These are phyloP conservation scores for Saccharomyces jurei DNA, from an alignment of 805 yeast species.

Conservation along the genomic window DNA sequence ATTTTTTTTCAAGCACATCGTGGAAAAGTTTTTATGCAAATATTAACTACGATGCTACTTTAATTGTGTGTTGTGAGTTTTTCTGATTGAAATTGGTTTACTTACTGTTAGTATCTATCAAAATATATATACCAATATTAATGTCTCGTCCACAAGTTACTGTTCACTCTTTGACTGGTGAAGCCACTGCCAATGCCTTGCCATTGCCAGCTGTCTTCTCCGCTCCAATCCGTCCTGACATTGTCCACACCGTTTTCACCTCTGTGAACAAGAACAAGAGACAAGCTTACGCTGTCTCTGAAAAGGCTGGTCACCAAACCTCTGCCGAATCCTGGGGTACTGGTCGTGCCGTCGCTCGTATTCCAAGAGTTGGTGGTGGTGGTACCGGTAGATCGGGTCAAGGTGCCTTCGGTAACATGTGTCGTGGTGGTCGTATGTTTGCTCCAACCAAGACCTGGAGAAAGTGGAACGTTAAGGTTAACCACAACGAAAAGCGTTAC, in stretches of 20 bases:
- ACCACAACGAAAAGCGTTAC: slow-evolving; percentile 99
- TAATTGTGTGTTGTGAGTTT: background rate
- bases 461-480: slow-evolving; percentile 99
- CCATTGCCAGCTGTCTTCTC: slow-evolving; percentile 98
- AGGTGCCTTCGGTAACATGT: slow-evolving; percentile 99
- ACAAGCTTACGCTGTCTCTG: slow-evolving; percentile 99
- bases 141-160: slow-evolving; percentile 92
- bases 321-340: slow-evolving; percentile 99
- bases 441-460: slow-evolving; percentile 99
- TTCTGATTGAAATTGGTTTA: background rate
- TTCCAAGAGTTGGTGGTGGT: slow-evolving; percentile 99
- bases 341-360: slow-evolving; percentile 99
- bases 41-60: background rate
- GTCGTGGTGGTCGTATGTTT: slow-evolving; percentile 99
- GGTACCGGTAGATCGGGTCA: slow-evolving; percentile 99
- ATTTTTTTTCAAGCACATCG: background rate
- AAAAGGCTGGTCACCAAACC: slow-evolving; percentile 99
- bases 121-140: slow-evolving; percentile 1
- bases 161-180: slow-evolving; percentile 83
- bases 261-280: slow-evolving; percentile 99
- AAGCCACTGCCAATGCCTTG: slow-evolving; percentile 72
- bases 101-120: background rate
- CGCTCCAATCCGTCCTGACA: slow-evolving; percentile 99
- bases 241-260: slow-evolving; percentile 97
- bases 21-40: background rate